These are phyloP conservation scores for Heracleum sosnowskyi DNA, from an alignment of 129 eudicot genomes.

Conservation along the genomic window DNA sequence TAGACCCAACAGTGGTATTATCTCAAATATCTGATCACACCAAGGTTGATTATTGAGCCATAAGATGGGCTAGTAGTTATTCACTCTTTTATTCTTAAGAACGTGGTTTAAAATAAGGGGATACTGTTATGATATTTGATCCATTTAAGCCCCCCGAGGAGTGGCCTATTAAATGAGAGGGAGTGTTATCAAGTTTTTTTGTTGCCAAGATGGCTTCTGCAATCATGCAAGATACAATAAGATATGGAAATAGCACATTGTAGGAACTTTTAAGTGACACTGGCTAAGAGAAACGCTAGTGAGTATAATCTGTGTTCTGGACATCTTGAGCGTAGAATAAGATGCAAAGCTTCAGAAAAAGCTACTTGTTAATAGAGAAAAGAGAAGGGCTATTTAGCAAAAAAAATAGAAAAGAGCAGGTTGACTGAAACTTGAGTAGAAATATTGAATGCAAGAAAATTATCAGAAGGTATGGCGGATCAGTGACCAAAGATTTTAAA, in stretches of 20 bases:
- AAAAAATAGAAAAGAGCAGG: too few species aligned
- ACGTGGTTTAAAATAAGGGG: neutral
- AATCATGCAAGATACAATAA: neutral
- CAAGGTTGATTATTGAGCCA: neutral
- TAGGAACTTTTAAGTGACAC: neutral
- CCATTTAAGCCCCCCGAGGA: neutral
- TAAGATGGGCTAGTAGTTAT: neutral
- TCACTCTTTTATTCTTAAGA: neutral
- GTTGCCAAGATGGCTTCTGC: neutral
- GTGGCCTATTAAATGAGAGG: neutral
- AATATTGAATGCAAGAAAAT: neutral
- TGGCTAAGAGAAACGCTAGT: neutral
- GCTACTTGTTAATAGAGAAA: neutral
- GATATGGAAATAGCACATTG: neutral
- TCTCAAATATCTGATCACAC: neutral
- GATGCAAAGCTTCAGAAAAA: neutral
- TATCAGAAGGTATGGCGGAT: neutral
- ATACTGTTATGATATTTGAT: neutral
- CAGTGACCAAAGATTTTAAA: neutral
- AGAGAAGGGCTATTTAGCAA: too few species aligned
- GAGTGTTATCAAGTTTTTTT: too few species aligned
- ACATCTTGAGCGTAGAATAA: neutral
- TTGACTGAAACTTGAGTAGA: neutral
- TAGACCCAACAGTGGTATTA: neutral
- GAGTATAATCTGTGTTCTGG: neutral